Percentiles rank a stretch among this genome's conserved stretches.
These are phyloP conservation scores for Xylaria curta DNA, from an alignment of 495 filamentous ascomycete species.

Conservation along the genomic window DNA sequence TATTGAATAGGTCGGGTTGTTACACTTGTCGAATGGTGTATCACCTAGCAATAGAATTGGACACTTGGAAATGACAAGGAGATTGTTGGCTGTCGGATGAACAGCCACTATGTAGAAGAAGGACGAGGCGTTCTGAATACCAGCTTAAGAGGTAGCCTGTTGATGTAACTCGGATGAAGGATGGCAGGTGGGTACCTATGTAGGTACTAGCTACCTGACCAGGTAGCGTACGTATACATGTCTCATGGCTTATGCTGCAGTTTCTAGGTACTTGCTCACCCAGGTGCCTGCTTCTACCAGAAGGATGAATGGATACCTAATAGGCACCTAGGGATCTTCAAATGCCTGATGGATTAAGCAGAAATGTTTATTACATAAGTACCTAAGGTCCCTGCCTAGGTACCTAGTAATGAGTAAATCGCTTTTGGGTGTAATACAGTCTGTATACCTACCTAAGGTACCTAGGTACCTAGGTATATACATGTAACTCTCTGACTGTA, in stretches of 20 bases:
- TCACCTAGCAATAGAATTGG: not conserved
- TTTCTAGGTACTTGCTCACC: not conserved
- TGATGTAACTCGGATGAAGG: conserved; percentile 26
- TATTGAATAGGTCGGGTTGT: not conserved
- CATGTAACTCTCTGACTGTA: no score
- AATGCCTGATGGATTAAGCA: no score
- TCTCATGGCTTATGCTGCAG: no score
- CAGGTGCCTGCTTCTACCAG: no score
- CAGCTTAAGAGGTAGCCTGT: conserved; percentile 21
- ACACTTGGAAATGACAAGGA: not conserved
- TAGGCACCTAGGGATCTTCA: not conserved
- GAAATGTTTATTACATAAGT: no score
- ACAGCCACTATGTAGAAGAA: not conserved
- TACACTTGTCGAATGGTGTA: not conserved
- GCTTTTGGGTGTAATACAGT: no score
- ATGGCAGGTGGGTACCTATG: not conserved
- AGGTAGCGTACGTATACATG: not conserved
- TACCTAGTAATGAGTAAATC: no score
- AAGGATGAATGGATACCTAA: no score
- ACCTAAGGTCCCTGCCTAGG: no score
- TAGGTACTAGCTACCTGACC: not conserved
- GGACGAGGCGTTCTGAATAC: not conserved
- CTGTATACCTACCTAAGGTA: no score
- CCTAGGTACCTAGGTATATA: no score
- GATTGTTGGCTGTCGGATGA: not conserved